Evolutionary conservation across 192 early-diverging fungal species (phyloP).

Genomic region (Umbelopsis vinacea): DNA sequence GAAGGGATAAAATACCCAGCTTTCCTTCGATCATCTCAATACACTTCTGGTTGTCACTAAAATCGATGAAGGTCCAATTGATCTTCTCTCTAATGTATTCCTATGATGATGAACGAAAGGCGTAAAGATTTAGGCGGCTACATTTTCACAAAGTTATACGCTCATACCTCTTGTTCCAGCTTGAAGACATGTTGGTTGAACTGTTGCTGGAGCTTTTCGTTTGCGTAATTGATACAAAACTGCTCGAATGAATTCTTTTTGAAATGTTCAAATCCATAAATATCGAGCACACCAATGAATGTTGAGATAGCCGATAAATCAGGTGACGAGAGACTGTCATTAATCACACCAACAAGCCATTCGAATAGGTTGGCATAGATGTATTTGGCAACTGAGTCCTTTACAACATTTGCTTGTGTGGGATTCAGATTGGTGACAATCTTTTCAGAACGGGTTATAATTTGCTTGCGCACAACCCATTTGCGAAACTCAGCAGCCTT

Average conservation of each 20-base stretch:
- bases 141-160: background rate
- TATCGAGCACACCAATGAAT: constrained; percentile 99
- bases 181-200: constrained; percentile 99
- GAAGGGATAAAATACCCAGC: constrained; percentile 89
- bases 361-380: constrained; percentile 96
- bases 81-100: constrained; percentile 97
- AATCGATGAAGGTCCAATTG: constrained; percentile 98
- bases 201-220: constrained; percentile 98
- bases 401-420: constrained; percentile 77
- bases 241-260: constrained; percentile 99
- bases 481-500: constrained; percentile 84
- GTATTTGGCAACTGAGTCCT: constrained; percentile 97
- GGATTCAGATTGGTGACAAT: constrained; percentile 83
- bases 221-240: constrained; percentile 98
- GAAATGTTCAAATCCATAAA: constrained; percentile 99
- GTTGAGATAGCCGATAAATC: constrained; percentile 41
- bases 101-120: background rate
- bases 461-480: constrained; percentile 97
- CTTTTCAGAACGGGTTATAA: constrained; percentile 90
- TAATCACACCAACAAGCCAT: constrained; percentile 93
- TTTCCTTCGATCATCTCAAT: constrained; percentile 98
- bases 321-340: constrained; percentile 74
- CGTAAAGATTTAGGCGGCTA: background rate
- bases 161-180: constrained; percentile 85
- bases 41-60: constrained; percentile 99